These are phyloP conservation scores for Ramularia collo-cygni DNA, from an alignment of 2,329 filamentous ascomycete species.

Conservation along the genomic window DNA sequence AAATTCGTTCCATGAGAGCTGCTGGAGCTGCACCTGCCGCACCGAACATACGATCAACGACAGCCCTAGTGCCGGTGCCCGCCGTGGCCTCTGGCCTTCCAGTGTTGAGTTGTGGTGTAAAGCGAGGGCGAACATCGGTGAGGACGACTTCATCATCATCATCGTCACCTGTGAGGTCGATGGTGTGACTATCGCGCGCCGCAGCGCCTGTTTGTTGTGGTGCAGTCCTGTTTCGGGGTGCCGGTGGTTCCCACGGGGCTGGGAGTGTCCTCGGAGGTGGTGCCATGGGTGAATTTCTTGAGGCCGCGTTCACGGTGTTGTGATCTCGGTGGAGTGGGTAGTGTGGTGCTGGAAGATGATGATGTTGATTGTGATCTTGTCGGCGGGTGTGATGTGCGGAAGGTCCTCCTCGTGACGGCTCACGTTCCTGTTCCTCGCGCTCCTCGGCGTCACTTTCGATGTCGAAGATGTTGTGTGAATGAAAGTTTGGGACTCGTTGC, in stretches of 20 bases:
- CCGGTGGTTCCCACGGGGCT: neutral
- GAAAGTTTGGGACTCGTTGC: slow-evolving; percentile 34
- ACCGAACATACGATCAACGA: slow-evolving; percentile 1
- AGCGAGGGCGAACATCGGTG: slow-evolving; percentile 6
- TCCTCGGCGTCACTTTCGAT: slow-evolving; percentile 22
- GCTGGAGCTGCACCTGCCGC: neutral
- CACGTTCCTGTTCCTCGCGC: slow-evolving; percentile 5
- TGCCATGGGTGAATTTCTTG: too few relatives aligned
- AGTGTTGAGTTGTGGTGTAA: slow-evolving; percentile 19
- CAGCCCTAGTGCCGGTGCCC: slow-evolving; percentile 18
- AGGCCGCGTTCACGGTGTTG: too few relatives aligned
- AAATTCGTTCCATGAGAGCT: too few relatives aligned
- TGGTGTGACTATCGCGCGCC: slow-evolving; percentile 13
- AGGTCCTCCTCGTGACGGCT: slow-evolving; percentile 8
- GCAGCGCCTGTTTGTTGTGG: slow-evolving; percentile 16
- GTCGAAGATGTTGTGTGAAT: slow-evolving; percentile 37
- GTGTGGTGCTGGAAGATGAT: slow-evolving; percentile 5
- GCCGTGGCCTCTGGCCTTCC: slow-evolving; percentile 19
- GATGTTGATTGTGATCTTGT: slow-evolving; percentile 4
- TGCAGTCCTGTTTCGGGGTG: slow-evolving; percentile 16
- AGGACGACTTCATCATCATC: slow-evolving; percentile 27
- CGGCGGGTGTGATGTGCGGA: slow-evolving; percentile 8
- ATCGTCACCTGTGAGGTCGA: slow-evolving; percentile 29
- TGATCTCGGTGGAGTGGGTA: neutral
- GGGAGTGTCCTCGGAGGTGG: too few relatives aligned